Evolutionary conservation across 2,329 filamentous ascomycete genomes (phyloP).

Genomic region (Diaporthe batatas): DNA sequence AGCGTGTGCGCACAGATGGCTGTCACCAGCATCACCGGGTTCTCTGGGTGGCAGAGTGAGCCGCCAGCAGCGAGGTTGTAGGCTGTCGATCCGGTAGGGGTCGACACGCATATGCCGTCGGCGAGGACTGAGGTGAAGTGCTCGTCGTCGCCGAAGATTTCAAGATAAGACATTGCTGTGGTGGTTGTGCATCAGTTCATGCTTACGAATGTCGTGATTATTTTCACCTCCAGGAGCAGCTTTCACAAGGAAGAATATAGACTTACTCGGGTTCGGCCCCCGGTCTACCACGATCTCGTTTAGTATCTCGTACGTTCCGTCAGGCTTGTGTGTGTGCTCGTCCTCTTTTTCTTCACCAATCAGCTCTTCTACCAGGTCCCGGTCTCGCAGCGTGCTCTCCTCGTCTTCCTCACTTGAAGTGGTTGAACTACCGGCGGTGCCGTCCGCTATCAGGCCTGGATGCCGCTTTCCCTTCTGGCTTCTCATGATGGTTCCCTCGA

Average conservation of each 20-base stretch:
- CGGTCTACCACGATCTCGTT: slow-evolving; percentile 98
- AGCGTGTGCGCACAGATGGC: slow-evolving; percentile 96
- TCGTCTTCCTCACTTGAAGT: slow-evolving; percentile 51
- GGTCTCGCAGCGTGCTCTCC: slow-evolving; percentile 55
- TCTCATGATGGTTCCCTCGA: slow-evolving; percentile 95
- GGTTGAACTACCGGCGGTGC: slow-evolving; percentile 21
- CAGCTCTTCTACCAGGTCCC: slow-evolving; percentile 89
- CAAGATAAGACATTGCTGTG: slow-evolving; percentile 87
- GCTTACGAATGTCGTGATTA: background rate
- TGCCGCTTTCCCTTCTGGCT: slow-evolving; percentile 63
- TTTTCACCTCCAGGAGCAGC: slow-evolving; percentile 20
- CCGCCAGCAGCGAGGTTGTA: slow-evolving; percentile 98
- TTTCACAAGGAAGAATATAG: background rate
- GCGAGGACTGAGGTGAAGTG: slow-evolving; percentile 95
- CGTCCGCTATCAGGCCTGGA: slow-evolving; percentile 38
- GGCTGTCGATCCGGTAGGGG: slow-evolving; percentile 92
- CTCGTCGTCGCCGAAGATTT: slow-evolving; percentile 94
- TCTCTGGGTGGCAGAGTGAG: slow-evolving; percentile 94
- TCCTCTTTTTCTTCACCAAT: slow-evolving; percentile 89
- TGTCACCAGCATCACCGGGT: slow-evolving; percentile 94
- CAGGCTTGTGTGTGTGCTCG: slow-evolving; percentile 85
- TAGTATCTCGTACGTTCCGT: slow-evolving; percentile 88
- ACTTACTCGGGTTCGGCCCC: slow-evolving; percentile 89
- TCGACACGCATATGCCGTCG: slow-evolving; percentile 93
- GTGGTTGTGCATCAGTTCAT: slow-evolving; percentile 36